Base-by-base conservation (phyloP, 139 green algal genomes). In the Coelastrella sp. region DNA sequence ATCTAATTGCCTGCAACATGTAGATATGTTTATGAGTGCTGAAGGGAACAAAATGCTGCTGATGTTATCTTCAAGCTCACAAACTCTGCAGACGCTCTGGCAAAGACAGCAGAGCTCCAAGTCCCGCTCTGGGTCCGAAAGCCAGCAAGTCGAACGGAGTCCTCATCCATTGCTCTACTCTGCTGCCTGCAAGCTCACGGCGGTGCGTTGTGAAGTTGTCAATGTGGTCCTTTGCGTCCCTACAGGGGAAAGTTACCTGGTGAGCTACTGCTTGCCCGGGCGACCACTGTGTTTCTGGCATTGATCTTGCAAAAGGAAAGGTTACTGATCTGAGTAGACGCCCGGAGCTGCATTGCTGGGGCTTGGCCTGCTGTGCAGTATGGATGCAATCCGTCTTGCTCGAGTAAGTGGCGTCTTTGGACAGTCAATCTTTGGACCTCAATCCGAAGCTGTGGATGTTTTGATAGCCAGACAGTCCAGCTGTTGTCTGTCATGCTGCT, bases 91-190 rank as follows among this genome's bases (percentile, higher is more conserved):
- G 76, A 6, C 88, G 61, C 80, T 95, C 89, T 6, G 95, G 91
- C 25, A 95, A 17, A 8, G 90, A 92, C 6, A 95, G 25, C 9
- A 96, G 83, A 6, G 93, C 94, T 6, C 94, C 95, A 24, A 93
- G n/a, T 0, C 91, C 90, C 25, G 93, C 93, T 9, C 95, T 74
- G 15, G 95, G 93, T 0, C 93, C 93, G 22, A 97, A 95, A 4
- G 93, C 63, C 0, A 94, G 75, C 0, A 95, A 14, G 73, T 96
- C 94, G 57, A 95, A 94, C 14, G 95, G 95, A 0, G 90, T 95
- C 27, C 83, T 87, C 4, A 94, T 60, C 93, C 93, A 95, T 20
- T 84, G 78, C 73, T 91, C 90, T 0, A 95, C 79, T 72, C 94
- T 92, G 58, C 35, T 19, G 19, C 92, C 92, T 91, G 76, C 73